phyloP scores from a whole-genome alignment of 2,329 filamentous ascomycete species.

The Colletotrichum musicola region DNA sequence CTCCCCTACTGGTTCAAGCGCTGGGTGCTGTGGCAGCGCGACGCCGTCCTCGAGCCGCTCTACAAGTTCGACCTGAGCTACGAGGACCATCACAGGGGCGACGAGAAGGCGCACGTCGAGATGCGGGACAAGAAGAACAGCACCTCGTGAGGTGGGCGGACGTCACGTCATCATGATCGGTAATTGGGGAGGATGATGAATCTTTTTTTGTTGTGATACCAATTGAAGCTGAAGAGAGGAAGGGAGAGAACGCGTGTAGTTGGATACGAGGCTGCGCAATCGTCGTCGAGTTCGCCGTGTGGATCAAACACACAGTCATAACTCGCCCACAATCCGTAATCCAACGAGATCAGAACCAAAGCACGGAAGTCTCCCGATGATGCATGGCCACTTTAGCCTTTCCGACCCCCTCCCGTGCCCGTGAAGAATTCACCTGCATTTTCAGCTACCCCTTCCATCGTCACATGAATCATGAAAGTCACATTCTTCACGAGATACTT shows the following conservation, averaged over 20 bases:
- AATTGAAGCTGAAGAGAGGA: too few species aligned
- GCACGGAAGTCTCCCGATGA: background rate
- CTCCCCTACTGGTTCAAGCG: constrained; percentile 50
- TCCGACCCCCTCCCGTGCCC: background rate
- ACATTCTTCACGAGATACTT: constrained; percentile 10
- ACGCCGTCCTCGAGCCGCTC: constrained; percentile 55
- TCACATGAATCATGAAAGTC: constrained; percentile 21
- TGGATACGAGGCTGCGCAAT: constrained; percentile 20
- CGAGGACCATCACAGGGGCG: constrained; percentile 48
- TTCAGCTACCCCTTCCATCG: constrained; percentile 12
- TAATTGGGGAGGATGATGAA: too few species aligned
- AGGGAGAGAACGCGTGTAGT: constrained; percentile 10
- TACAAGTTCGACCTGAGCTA: constrained; percentile 54
- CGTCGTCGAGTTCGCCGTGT: constrained; percentile 3
- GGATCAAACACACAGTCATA: background rate
- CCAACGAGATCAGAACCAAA: constrained; percentile 4
- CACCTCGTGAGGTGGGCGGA: background rate
- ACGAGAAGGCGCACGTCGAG: constrained; percentile 55
- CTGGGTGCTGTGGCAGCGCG: constrained; percentile 45
- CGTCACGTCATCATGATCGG: constrained; percentile 3
- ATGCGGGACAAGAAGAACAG: constrained; percentile 49
- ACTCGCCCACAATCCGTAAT: constrained; percentile 20
- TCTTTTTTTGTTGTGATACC: too few species aligned
- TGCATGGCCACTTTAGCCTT: background rate
- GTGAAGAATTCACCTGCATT: constrained; percentile 14